Percentiles rank a stretch among this genome's conserved stretches.
Evolutionary conservation across 2,329 filamentous ascomycete genomes (phyloP).

Genomic region (Colletotrichum sp.): DNA sequence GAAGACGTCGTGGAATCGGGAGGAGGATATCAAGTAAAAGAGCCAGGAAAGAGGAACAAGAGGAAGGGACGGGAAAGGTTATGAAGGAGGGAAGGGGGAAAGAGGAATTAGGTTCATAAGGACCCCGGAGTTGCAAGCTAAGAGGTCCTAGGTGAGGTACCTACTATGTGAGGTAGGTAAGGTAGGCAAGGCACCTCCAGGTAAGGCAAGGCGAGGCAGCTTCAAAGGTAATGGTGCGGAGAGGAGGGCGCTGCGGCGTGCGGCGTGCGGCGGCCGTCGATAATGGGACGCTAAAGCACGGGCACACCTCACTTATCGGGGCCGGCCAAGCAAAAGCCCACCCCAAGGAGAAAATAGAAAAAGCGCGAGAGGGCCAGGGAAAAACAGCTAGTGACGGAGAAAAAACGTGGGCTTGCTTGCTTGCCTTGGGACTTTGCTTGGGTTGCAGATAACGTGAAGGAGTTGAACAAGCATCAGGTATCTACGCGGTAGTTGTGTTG

Average conservation of each 20-base stretch:
- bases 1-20: neutral
- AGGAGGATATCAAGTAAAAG: neutral
- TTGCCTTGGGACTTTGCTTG: neutral
- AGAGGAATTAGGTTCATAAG: conserved; percentile 19
- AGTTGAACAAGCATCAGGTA: neutral
- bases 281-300: neutral
- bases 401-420: neutral
- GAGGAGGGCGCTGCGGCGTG: neutral
- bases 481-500: conserved; percentile 6
- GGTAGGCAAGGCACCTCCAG: neutral
- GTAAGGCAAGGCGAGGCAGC: neutral
- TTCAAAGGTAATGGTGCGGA: neutral
- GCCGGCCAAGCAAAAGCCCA: neutral
- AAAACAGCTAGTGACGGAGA: neutral
- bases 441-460: conserved; percentile 13
- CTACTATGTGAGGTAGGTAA: neutral
- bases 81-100: conserved; percentile 5
- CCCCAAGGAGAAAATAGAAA: neutral
- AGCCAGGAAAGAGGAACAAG: neutral
- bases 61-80: neutral
- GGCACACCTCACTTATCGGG: neutral
- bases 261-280: conserved; percentile 3
- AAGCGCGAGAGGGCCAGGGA: neutral
- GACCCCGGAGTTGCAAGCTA: conserved; percentile 12
- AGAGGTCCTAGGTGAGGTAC: neutral